Evolutionary conservation across 768 basidiomycete species (phyloP).

Genomic region (Rossbeevera mucosa): DNA sequence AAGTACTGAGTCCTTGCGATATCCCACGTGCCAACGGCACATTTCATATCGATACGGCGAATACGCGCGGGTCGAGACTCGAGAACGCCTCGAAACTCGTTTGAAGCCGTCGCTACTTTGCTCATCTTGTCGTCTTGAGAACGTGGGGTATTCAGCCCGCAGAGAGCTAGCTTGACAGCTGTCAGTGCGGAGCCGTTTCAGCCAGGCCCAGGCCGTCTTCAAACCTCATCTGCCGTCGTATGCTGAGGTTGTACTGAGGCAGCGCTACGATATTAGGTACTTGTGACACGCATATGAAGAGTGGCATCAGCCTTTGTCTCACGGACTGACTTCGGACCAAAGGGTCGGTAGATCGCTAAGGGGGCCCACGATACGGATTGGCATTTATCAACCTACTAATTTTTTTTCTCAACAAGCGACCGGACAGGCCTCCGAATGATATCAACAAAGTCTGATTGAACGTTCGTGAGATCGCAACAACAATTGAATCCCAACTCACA

Average conservation of each 20-base stretch:
- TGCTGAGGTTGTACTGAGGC: background rate
- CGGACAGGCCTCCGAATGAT: background rate
- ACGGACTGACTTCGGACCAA: background rate
- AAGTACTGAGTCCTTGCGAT: background rate
- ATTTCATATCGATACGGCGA: background rate
- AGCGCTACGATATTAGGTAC: background rate
- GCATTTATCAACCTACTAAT: background rate
- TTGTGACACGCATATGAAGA: background rate
- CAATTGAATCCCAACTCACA: background rate
- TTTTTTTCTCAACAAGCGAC: background rate
- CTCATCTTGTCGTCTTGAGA: background rate
- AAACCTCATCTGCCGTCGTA: background rate
- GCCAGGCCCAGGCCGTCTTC: background rate
- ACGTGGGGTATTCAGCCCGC: background rate
- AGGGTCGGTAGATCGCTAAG: background rate
- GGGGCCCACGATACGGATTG: background rate
- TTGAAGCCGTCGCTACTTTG: background rate
- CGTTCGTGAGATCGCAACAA: background rate
- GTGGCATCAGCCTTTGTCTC: background rate
- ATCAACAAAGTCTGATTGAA: background rate
- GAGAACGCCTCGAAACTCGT: constrained; percentile 3
- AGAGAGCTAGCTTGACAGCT: constrained; percentile 4
- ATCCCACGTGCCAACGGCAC: background rate
- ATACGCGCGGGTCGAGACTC: background rate
- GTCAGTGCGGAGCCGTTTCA: constrained; percentile 9